Percentiles rank a stretch among this genome's conserved stretches.
Evolutionary conservation across 2,329 filamentous ascomycete genomes (phyloP).

Genomic region (Colletotrichum paranaense): DNA sequence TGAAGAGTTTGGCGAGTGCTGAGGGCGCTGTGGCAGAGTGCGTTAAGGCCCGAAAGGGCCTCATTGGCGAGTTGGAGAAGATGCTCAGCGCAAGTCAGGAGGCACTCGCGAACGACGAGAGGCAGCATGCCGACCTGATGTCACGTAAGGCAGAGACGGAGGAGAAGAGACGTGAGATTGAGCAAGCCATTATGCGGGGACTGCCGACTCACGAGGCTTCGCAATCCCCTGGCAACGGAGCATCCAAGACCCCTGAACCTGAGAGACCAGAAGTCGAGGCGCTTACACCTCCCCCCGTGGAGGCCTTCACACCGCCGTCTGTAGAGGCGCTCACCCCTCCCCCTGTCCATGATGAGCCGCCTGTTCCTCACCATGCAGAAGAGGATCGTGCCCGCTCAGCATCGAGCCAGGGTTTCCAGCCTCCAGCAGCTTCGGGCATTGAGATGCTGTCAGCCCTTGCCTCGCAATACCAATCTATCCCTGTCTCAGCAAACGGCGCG

Average conservation of each 20-base stretch:
- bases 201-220: constrained; percentile 69
- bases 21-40: constrained; percentile 90
- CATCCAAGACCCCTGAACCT: constrained; percentile 57
- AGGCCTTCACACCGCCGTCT: constrained; percentile 46
- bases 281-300: constrained; percentile 81
- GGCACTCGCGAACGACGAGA: constrained; percentile 77
- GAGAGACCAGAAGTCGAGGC: constrained; percentile 86
- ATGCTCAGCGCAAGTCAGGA: constrained; percentile 79
- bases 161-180: constrained; percentile 86
- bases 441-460: constrained; percentile 54
- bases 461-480: constrained; percentile 60
- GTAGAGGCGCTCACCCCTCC: constrained; percentile 41
- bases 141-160: constrained; percentile 80
- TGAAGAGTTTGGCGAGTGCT: constrained; percentile 88
- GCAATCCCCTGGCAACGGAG: constrained; percentile 58
- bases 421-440: constrained; percentile 45
- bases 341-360: constrained; percentile 36
- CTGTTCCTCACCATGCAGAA: constrained; percentile 38
- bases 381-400: constrained; percentile 28
- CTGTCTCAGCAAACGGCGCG: constrained; percentile 62
- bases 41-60: constrained; percentile 83
- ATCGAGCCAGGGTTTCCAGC: constrained; percentile 38
- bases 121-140: constrained; percentile 71
- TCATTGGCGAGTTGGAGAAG: constrained; percentile 86
- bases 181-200: constrained; percentile 89